Base-by-base conservation (phyloP, 495 filamentous ascomycete genomes). In the Lepidopterella palustris region DNA sequence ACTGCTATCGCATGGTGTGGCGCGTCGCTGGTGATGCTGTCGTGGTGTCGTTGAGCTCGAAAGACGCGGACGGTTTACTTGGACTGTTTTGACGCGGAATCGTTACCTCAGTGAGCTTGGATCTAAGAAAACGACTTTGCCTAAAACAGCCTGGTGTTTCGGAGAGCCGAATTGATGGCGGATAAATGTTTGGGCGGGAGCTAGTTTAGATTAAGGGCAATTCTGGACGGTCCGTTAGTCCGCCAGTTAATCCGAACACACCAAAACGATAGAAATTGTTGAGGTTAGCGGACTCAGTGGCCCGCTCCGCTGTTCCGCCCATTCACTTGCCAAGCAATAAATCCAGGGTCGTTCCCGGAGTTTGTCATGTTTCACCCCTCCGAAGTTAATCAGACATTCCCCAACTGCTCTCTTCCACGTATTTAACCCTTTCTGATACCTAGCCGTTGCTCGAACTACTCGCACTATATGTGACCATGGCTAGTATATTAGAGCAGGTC, bases 401-500 rank as follows among this genome's bases (percentile, higher is more conserved):
- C 21, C 27, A n/a, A 21, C 53, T 47, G 13, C 42, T 20, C 50
- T 53, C 21, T n/a, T n/a, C n/a, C n/a, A n/a, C 35, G 11, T 20
- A 20, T 18, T 20, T 31, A 47, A 54, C 18, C 32, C 45, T 35
- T 35, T 15, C 53, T 61, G 18, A 21, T 59, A 9, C 40, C 35
- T 10, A 40, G 35, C n/a, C n/a, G n/a, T n/a, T n/a, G n/a, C n/a
- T n/a, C n/a, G 18, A 18, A 20, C n/a, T 32, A 10, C 13, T 32
- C 15, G 23, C 32, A n/a, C 8, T 9, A 29, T 20, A 23, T 55
- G 39, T 57, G 58, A 29, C 39, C 31, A 67, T 67, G 64, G 64
- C 57, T n/a, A 62, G 57, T 25, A 27, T 66, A 24, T 23, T 77
- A 31, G 71, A 74, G 25, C 62, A 80, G 72, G 71, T 92, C 52